phyloP scores from a whole-genome alignment of 208 protist genomes.

The Angomonas desouzai region DNA sequence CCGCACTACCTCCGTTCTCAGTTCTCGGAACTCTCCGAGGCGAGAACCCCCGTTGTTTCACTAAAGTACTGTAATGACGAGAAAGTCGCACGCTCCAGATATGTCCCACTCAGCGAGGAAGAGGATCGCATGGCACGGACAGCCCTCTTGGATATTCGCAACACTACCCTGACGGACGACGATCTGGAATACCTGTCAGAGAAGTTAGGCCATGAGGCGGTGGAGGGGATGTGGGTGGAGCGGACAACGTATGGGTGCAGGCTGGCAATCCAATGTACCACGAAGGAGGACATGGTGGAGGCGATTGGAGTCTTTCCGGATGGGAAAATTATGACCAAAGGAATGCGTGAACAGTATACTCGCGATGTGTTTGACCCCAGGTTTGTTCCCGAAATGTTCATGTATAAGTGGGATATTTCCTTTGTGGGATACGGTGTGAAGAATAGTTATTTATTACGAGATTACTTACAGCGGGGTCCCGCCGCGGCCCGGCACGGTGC shows the following conservation, averaged over 20 bases:
- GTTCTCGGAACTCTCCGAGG: conserved; percentile 68
- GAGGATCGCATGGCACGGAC: conserved; percentile 83
- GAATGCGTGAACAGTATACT: conserved; percentile 84
- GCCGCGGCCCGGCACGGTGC: conserved; percentile 60
- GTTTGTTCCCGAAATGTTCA: conserved; percentile 84
- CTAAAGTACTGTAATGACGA: conserved; percentile 79
- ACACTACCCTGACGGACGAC: conserved; percentile 45
- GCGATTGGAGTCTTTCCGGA: conserved; percentile 86
- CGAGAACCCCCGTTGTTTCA: conserved; percentile 84
- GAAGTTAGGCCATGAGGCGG: conserved; percentile 70
- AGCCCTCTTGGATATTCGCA: conserved; percentile 77
- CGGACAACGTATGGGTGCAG: conserved; percentile 82
- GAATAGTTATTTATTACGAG: conserved; percentile 85
- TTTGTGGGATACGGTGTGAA: conserved; percentile 89
- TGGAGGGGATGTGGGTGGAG: conserved; percentile 85
- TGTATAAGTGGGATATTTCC: conserved; percentile 90
- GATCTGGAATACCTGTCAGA: conserved; percentile 85
- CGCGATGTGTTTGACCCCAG: conserved; percentile 79
- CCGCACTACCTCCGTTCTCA: conserved; percentile 80
- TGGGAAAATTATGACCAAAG: conserved; percentile 81
- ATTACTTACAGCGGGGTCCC: conserved; percentile 76
- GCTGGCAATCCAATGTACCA: conserved; percentile 74
- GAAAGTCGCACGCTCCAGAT: conserved; percentile 69
- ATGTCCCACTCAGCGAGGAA: conserved; percentile 75
- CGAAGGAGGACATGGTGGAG: conserved; percentile 79